A percentile compares a stretch with the other conserved stretches of the same genome.
These are phyloP conservation scores for Zanthoxylum bungeanum DNA, from an alignment of 345 rosid species.

Conservation along the genomic window DNA sequence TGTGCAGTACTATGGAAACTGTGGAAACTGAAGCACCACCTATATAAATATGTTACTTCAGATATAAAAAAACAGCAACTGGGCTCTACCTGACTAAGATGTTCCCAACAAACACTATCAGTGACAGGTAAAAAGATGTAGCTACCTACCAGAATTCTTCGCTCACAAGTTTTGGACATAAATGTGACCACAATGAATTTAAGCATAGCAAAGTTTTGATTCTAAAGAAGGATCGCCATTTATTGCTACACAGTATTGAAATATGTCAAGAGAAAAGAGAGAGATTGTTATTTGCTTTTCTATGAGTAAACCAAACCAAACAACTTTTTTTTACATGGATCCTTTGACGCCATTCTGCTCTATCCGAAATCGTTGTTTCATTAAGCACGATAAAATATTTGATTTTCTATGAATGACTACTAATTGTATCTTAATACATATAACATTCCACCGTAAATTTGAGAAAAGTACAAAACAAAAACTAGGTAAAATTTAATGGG, in stretches of 20 bases:
- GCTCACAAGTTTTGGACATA: neutral
- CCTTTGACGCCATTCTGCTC: too few species aligned
- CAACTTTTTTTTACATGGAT: too few species aligned
- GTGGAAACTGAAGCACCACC: too few species aligned
- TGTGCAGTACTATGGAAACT: too few species aligned
- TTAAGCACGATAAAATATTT: too few species aligned
- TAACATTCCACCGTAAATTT: neutral
- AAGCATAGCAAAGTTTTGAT: neutral
- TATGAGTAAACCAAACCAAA: too few species aligned
- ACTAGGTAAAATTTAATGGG: neutral
- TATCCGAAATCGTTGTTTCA: too few species aligned
- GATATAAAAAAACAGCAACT: neutral
- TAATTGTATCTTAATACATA: too few species aligned
- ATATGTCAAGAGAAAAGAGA: too few species aligned
- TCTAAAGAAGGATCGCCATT: neutral
- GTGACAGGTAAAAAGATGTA: too few species aligned
- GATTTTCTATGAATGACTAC: too few species aligned
- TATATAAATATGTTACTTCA: neutral
- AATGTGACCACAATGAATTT: neutral
- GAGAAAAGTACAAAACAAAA: neutral
- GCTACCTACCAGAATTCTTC: neutral
- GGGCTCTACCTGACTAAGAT: neutral
- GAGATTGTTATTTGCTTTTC: too few species aligned
- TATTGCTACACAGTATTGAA: neutral
- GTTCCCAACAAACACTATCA: neutral